Evolutionary conservation across 352 stramenopile genomes (phyloP).

Genomic region (Phytophthora agathidicida): DNA sequence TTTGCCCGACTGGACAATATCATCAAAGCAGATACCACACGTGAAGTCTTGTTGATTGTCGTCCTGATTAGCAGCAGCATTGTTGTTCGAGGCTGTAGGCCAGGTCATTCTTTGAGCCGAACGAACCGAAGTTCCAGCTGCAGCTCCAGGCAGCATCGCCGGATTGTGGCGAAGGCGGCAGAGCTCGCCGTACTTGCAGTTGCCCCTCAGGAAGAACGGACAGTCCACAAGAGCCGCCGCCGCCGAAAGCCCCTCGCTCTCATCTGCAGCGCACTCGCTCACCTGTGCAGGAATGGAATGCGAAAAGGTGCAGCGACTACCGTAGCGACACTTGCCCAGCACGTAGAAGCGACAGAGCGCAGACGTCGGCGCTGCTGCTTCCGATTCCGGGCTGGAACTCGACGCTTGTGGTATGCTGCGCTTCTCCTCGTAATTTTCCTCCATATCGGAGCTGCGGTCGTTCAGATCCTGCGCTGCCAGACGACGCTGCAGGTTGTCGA

Average conservation of each 20-base stretch:
- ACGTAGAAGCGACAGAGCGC: conserved; percentile 80
- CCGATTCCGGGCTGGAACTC: neutral
- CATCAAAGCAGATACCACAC: conserved; percentile 86
- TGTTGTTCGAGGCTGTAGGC: neutral
- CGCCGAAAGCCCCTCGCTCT: conserved; percentile 43
- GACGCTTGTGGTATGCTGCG: neutral
- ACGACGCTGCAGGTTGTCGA: conserved; percentile 20
- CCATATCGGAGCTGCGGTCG: neutral
- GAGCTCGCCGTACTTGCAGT: conserved; percentile 77
- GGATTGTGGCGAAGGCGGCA: conserved; percentile 66
- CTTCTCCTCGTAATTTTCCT: conserved; percentile 26
- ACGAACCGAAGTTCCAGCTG: neutral
- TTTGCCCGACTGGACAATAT: conserved; percentile 78
- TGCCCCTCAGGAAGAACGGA: conserved; percentile 74
- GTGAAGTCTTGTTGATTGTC: conserved; percentile 58
- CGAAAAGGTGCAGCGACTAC: conserved; percentile 78
- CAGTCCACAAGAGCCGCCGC: conserved; percentile 74
- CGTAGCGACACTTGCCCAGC: conserved; percentile 75
- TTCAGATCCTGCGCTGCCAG: conserved; percentile 8
- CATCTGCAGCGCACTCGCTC: conserved; percentile 36
- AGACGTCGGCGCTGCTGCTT: conserved; percentile 24
- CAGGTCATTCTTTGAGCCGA: neutral
- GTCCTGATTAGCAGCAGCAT: neutral
- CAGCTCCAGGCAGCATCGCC: conserved; percentile 8
- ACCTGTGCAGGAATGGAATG: conserved; percentile 46